Percentiles rank a stretch among this genome's conserved stretches.
These are phyloP conservation scores for Diddensiella caesifluorescens DNA, from an alignment of 805 yeast genomes.

Conservation along the genomic window DNA sequence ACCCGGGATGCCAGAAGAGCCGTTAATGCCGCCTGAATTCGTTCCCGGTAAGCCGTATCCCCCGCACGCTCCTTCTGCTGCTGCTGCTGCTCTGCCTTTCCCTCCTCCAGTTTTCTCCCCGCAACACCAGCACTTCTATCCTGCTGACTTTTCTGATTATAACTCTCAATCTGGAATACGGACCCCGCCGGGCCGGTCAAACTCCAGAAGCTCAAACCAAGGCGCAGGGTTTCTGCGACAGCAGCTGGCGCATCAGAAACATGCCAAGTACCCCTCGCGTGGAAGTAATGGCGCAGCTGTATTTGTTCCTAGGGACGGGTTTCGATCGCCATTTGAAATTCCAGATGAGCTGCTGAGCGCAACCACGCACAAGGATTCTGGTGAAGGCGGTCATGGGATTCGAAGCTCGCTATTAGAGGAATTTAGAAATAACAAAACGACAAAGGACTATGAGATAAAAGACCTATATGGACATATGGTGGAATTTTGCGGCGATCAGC, in stretches of 20 bases:
- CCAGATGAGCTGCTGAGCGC: not conserved
- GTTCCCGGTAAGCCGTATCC: not conserved
- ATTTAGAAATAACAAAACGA: slow-evolving; percentile 62
- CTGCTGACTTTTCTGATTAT: slow-evolving; percentile 2
- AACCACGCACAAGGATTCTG: not conserved
- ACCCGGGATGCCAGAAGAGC: slow-evolving; percentile 2
- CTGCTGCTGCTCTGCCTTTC: not conserved
- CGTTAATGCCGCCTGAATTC: not conserved
- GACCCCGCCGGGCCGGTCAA: slow-evolving; percentile 12
- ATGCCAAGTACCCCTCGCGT: slow-evolving; percentile 6
- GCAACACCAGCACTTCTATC: not conserved
- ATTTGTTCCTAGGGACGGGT: slow-evolving; percentile 1
- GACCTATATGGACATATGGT: slow-evolving; percentile 82
- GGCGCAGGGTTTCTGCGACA: slow-evolving; percentile 7
- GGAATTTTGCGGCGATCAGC: slow-evolving; percentile 93
- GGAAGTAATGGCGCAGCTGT: slow-evolving; percentile 3
- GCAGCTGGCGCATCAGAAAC: slow-evolving; percentile 6
- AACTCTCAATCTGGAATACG: slow-evolving; percentile 3
- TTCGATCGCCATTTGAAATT: slow-evolving; percentile 2
- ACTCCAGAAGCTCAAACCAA: slow-evolving; percentile 8
- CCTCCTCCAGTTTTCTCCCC: not conserved
- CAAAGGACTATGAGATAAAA: slow-evolving; percentile 56
- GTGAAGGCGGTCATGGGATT: not conserved
- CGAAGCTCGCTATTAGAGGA: slow-evolving; percentile 68
- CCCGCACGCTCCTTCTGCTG: not conserved